Evolutionary conservation across 2,329 filamentous ascomycete species (phyloP).

Genomic region (Botrytis sinoallii): DNA sequence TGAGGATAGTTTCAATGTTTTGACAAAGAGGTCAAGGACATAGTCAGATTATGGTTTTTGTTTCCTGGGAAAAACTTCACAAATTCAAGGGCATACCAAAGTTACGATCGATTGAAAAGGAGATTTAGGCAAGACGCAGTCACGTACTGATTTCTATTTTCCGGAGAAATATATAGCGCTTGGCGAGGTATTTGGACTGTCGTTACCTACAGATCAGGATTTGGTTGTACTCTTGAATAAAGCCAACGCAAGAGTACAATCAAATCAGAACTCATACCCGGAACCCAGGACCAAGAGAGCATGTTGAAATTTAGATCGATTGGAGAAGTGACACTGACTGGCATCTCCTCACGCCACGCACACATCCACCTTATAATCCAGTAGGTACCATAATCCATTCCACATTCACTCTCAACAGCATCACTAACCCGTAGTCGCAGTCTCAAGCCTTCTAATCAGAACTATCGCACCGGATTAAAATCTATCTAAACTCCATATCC

Average conservation of each 20-base stretch:
- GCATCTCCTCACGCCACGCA: neutral
- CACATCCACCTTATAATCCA: neutral
- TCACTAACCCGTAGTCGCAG: rapidly evolving
- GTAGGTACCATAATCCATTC: neutral
- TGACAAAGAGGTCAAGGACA: neutral
- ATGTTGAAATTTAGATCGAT: neutral
- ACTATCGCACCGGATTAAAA: neutral
- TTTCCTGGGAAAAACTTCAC: neutral
- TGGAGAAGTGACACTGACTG: neutral
- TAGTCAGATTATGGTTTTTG: neutral
- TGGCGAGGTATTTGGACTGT: too few relatives aligned
- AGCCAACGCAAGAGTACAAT: too few relatives aligned
- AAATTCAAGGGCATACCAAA: neutral
- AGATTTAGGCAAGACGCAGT: neutral
- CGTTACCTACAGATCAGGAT: too few relatives aligned
- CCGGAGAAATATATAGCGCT: too few relatives aligned
- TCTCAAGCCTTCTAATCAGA: neutral
- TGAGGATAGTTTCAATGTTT: neutral
- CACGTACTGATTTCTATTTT: too few relatives aligned
- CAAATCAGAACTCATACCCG: neutral
- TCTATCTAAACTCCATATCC: neutral
- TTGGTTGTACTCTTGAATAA: too few relatives aligned
- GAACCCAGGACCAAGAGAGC: neutral
- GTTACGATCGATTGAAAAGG: neutral
- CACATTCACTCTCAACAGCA: neutral